phyloP scores from a whole-genome alignment of 2,329 filamentous ascomycete genomes.

The Diaporthe vaccinii region DNA sequence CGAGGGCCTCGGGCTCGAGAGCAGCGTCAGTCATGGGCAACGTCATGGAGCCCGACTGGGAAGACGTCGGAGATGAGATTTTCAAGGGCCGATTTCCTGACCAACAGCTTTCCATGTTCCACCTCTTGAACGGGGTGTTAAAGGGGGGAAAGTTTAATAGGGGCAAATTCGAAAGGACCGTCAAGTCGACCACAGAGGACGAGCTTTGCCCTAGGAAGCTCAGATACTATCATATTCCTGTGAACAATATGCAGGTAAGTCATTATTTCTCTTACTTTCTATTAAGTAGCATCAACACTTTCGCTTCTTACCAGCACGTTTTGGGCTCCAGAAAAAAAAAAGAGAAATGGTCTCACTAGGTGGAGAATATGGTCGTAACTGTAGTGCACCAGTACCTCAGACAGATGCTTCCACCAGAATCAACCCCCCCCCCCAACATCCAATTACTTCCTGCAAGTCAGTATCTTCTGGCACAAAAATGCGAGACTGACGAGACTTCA shows the following conservation, averaged over 20 bases:
- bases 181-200: neutral
- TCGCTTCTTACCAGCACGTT: accelerated
- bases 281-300: neutral
- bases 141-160: neutral
- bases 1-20: neutral
- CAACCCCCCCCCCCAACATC: neutral
- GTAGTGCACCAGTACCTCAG: neutral
- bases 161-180: neutral
- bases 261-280: neutral
- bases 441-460: too few species aligned
- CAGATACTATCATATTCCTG: constrained; percentile 42
- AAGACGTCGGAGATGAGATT: constrained; percentile 22
- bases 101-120: constrained; percentile 31
- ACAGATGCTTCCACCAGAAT: too few species aligned
- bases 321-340: neutral
- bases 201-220: constrained; percentile 19
- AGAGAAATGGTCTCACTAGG: neutral
- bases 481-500: neutral
- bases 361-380: neutral
- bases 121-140: constrained; percentile 18
- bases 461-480: neutral
- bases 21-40: neutral
- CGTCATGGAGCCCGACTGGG: constrained; percentile 24
- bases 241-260: constrained; percentile 43
- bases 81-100: constrained; percentile 35